Conservation (phyloP, 176 grass and related monocot genomes). For the Bonia amplexicaulis region DNA sequence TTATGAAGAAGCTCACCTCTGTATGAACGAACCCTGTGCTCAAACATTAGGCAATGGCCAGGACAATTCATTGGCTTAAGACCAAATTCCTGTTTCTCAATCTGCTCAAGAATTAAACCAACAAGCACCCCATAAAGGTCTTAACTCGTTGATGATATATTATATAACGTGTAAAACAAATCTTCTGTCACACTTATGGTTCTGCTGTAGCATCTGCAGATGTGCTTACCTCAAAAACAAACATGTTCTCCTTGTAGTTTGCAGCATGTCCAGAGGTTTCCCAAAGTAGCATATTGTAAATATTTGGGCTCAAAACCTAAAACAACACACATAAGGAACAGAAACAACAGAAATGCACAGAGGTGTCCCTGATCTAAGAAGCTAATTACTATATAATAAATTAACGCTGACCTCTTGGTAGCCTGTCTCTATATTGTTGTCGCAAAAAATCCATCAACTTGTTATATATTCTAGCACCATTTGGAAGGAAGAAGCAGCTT, state of each 20-base stretch:
- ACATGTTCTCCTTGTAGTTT: slow-evolving; percentile 99
- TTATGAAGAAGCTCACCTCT: slow-evolving; percentile 63
- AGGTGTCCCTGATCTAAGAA: not conserved
- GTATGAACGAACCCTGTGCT: slow-evolving; percentile 83
- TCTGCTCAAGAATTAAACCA: slow-evolving; percentile 36
- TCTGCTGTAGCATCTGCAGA: not conserved
- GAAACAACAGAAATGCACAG: not conserved
- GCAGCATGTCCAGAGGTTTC: slow-evolving; percentile 96
- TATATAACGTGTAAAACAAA: not conserved
- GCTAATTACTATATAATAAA: not conserved
- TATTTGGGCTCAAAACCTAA: slow-evolving; percentile 91
- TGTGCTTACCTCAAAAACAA: slow-evolving; percentile 80
- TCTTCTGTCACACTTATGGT: not conserved
- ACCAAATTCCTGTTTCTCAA: slow-evolving; percentile 98
- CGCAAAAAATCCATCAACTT: slow-evolving; percentile 92
- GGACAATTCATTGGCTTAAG: slow-evolving; percentile 99
- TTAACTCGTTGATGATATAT: not conserved
- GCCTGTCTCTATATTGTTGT: slow-evolving; percentile 69
- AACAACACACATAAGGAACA: slow-evolving; percentile 9
- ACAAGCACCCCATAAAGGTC: not conserved
- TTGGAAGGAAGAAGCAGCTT: slow-evolving; percentile 95
- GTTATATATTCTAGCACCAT: slow-evolving; percentile 94
- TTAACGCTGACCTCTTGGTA: slow-evolving; percentile 77
- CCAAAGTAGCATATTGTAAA: slow-evolving; percentile 99
- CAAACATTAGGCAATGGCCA: slow-evolving; percentile 98